phyloP scores from a whole-genome alignment of 345 rosid genomes.

The Populus simonii region DNA sequence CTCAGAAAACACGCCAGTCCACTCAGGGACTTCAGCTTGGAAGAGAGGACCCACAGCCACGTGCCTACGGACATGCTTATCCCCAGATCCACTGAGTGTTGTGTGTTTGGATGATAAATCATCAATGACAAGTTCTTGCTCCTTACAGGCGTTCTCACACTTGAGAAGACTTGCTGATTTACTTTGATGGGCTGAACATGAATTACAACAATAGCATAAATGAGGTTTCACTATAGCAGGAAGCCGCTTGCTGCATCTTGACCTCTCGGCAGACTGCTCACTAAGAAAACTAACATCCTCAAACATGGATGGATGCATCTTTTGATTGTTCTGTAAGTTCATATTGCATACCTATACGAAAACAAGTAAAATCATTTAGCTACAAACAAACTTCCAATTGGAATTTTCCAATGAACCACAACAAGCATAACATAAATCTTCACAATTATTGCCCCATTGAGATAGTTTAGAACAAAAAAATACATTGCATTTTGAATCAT shows the following conservation, averaged over 20 bases:
- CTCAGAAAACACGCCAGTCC: slow-evolving; percentile 21
- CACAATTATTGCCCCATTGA: not conserved
- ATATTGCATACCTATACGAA: not conserved
- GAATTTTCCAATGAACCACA: not conserved
- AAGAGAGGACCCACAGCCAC: slow-evolving; percentile 19
- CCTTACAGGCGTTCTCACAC: slow-evolving; percentile 10
- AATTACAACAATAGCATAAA: slow-evolving; percentile 31
- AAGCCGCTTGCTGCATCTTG: slow-evolving; percentile 16
- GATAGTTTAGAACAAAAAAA: not conserved
- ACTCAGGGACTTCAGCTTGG: slow-evolving; percentile 32
- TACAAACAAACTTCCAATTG: not conserved
- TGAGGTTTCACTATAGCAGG: slow-evolving; percentile 17
- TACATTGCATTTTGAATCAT: not conserved
- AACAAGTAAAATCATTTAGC: not conserved
- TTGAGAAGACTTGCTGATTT: slow-evolving; percentile 20
- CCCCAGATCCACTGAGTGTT: not conserved
- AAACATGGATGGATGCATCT: slow-evolving; percentile 55
- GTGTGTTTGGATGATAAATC: not conserved
- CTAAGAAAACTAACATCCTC: slow-evolving; percentile 29
- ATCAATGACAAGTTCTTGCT: slow-evolving; percentile 1
- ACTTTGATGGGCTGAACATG: slow-evolving; percentile 27
- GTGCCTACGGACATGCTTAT: slow-evolving; percentile 4
- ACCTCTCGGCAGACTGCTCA: slow-evolving; percentile 26
- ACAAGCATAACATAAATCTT: not conserved
- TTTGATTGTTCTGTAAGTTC: slow-evolving; percentile 52